phyloP scores from a whole-genome alignment of 306 rosid genomes.

The Prunus armeniaca region DNA sequence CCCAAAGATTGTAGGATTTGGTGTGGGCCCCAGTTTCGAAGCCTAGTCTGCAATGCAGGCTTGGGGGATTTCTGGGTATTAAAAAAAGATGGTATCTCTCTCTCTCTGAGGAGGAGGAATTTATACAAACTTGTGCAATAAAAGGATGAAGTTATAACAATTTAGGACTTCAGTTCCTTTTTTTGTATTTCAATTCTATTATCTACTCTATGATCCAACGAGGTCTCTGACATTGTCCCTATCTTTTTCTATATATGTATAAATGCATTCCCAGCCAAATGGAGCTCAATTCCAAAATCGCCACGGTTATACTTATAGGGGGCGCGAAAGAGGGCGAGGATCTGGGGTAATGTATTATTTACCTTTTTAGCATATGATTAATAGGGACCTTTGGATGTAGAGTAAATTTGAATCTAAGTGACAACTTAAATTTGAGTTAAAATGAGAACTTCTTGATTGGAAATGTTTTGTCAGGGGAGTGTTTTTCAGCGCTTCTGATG shows the following conservation, averaged over 20 bases:
- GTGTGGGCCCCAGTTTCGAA: too few relatives aligned
- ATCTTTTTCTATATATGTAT: background rate
- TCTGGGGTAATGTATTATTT: conserved; percentile 53
- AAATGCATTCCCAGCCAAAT: conserved; percentile 41
- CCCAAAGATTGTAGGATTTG: background rate
- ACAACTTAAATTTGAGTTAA: background rate
- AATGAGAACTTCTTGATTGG: background rate
- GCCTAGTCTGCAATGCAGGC: background rate
- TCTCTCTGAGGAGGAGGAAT: background rate
- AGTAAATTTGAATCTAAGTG: background rate
- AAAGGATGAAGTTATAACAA: background rate
- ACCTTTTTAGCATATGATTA: conserved; percentile 11
- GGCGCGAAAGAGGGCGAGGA: conserved; percentile 78
- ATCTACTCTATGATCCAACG: background rate
- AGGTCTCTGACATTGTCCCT: conserved; percentile 2
- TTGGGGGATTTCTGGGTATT: background rate
- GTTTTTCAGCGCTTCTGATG: background rate
- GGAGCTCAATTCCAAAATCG: conserved; percentile 53
- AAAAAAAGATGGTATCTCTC: background rate
- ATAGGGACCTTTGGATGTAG: background rate
- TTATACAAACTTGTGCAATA: background rate
- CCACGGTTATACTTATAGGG: conserved; percentile 48
- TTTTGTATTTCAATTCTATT: background rate
- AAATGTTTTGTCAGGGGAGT: background rate
- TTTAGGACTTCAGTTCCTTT: background rate